phyloP scores from a whole-genome alignment of 495 filamentous ascomycete species.

The Thozetella sp. region DNA sequence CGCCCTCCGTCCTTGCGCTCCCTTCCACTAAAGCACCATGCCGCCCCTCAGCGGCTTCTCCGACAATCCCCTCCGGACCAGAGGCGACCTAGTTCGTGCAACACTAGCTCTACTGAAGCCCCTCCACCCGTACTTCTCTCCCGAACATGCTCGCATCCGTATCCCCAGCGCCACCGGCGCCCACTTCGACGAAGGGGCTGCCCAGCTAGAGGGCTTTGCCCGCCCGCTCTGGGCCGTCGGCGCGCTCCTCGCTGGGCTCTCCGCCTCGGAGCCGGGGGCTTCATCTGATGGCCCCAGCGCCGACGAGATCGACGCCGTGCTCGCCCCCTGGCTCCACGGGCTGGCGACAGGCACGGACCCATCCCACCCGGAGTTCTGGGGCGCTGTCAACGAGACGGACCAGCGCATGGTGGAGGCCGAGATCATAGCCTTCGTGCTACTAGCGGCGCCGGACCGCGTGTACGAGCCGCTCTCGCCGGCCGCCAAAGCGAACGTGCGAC shows the following conservation, averaged over 20 bases:
- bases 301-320: slow-evolving; percentile 29
- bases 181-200: slow-evolving; percentile 57
- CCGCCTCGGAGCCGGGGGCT: neutral
- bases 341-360: slow-evolving; percentile 54
- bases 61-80: slow-evolving; percentile 16
- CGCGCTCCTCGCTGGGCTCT: slow-evolving; percentile 46
- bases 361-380: slow-evolving; percentile 54
- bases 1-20: too few relatives aligned
- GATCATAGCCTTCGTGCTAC: slow-evolving; percentile 47
- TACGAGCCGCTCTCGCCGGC: slow-evolving; percentile 52
- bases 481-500: slow-evolving; percentile 47
- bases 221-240: slow-evolving; percentile 63
- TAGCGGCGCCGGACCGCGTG: slow-evolving; percentile 33
- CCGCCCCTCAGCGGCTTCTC: slow-evolving; percentile 14
- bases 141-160: slow-evolving; percentile 39
- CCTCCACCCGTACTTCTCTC: slow-evolving; percentile 42
- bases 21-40: too few relatives aligned
- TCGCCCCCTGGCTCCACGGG: slow-evolving; percentile 44
- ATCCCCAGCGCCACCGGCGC: slow-evolving; percentile 44
- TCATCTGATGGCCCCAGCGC: slow-evolving; percentile 8
- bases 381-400: slow-evolving; percentile 54
- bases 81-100: slow-evolving; percentile 33
- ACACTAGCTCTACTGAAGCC: slow-evolving; percentile 44
- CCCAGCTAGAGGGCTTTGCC: slow-evolving; percentile 63
- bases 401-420: slow-evolving; percentile 67